phyloP scores from a whole-genome alignment of 306 rosid species.

The Medicago arabica region DNA sequence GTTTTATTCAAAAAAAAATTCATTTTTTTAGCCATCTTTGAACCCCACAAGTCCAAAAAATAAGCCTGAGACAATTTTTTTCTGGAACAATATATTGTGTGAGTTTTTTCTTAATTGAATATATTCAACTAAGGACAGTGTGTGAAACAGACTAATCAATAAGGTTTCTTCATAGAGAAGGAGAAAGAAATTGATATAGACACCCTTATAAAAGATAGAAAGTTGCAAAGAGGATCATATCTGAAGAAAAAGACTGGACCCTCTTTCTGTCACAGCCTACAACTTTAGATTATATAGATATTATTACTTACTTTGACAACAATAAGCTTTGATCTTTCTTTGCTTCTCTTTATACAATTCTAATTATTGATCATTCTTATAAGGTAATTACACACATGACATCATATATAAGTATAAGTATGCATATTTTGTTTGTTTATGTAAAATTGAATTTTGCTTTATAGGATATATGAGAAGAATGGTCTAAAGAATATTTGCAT shows the following conservation, averaged over 20 bases:
- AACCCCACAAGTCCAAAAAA: conserved; percentile 55
- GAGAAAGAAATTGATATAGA: conserved; percentile 59
- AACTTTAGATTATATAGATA: conserved; percentile 33
- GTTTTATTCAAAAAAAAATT: conserved; percentile 1
- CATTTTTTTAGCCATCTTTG: conserved; percentile 15
- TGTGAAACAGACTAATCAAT: conserved; percentile 53
- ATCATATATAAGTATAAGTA: neutral
- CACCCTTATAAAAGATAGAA: conserved; percentile 52
- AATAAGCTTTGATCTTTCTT: conserved; percentile 62
- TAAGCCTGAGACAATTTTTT: conserved; percentile 50
- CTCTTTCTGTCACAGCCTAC: conserved; percentile 48
- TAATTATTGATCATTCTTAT: conserved; percentile 41
- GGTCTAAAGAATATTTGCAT: conserved; percentile 59
- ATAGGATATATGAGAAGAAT: conserved; percentile 55
- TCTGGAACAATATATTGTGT: conserved; percentile 59
- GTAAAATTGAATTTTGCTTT: conserved; percentile 41
- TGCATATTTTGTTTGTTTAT: conserved; percentile 34
- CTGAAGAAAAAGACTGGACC: conserved; percentile 68
- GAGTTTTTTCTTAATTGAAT: conserved; percentile 49
- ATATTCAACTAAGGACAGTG: conserved; percentile 49
- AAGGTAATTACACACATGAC: conserved; percentile 39
- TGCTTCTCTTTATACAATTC: conserved; percentile 35
- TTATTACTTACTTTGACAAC: conserved; percentile 53
- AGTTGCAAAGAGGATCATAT: conserved; percentile 52
- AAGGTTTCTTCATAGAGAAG: conserved; percentile 67